phyloP scores from a whole-genome alignment of 176 grass and related monocot genomes.

The barley (Hordeum vulgare) region DNA sequence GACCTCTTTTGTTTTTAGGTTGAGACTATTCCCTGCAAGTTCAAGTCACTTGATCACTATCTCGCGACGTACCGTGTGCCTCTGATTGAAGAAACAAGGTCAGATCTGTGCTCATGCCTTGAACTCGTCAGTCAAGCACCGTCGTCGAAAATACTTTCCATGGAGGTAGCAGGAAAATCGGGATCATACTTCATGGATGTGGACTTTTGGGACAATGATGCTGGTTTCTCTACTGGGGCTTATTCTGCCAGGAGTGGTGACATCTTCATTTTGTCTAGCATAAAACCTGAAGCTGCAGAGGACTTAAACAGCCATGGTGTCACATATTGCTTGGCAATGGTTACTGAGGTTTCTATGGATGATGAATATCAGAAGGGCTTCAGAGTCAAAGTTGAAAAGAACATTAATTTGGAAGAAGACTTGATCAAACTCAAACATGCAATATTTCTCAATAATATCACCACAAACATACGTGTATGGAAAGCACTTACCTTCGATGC shows the following conservation, averaged over 20 bases:
- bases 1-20: conserved; percentile 26
- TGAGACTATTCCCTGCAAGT: conserved; percentile 41
- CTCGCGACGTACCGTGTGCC: conserved; percentile 38
- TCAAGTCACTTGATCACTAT: conserved; percentile 36
- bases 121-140: conserved; percentile 40
- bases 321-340: conserved; percentile 42
- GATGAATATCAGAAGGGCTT: conserved; percentile 36
- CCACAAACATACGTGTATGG: conserved; percentile 49
- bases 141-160: conserved; percentile 30
- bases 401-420: background rate
- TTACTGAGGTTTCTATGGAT: conserved; percentile 46
- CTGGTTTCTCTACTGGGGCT: conserved; percentile 9
- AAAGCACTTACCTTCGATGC: conserved; percentile 31
- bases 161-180: conserved; percentile 20
- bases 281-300: conserved; percentile 28
- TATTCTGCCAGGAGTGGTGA: conserved; percentile 55
- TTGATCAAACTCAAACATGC: conserved; percentile 34
- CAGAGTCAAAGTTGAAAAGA: conserved; percentile 33
- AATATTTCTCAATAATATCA: conserved; percentile 41
- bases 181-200: conserved; percentile 41
- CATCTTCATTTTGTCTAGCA: conserved; percentile 56
- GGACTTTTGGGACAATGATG: conserved; percentile 34
- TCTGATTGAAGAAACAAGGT: conserved; percentile 71
- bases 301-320: conserved; percentile 43
- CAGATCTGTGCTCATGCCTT: conserved; percentile 44